Evolutionary conservation across 2,329 filamentous ascomycete genomes (phyloP).

Genomic region (Rhynchosporium graminicola): DNA sequence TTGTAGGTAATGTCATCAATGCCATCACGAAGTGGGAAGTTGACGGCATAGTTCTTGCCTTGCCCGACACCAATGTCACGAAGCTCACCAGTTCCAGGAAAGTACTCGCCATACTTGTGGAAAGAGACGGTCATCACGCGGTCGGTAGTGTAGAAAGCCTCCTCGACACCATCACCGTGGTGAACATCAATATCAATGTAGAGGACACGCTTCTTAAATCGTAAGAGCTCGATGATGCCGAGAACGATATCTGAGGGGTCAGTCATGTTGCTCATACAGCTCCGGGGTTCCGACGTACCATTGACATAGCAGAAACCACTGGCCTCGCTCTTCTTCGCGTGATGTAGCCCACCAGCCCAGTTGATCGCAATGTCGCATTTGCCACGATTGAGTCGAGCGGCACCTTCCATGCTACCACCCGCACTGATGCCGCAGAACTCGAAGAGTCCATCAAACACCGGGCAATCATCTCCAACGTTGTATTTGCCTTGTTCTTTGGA

Average conservation of each 20-base stretch:
- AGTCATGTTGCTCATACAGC: conserved; percentile 37
- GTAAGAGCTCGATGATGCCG: conserved; percentile 87
- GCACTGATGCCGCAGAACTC: conserved; percentile 95
- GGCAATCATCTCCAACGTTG: conserved; percentile 95
- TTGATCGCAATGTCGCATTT: conserved; percentile 98
- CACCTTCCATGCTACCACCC: conserved; percentile 91
- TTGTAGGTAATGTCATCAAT: conserved; percentile 90
- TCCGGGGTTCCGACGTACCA: conserved; percentile 54
- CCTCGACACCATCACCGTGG: conserved; percentile 89
- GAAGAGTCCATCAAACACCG: conserved; percentile 96
- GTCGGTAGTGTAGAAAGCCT: conserved; percentile 90
- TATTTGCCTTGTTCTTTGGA: conserved; percentile 89
- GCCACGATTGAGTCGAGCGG: conserved; percentile 82
- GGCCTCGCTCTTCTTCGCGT: conserved; percentile 95
- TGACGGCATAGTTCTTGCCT: conserved; percentile 87
- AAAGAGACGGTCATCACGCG: conserved; percentile 92
- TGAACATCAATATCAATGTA: conserved; percentile 98
- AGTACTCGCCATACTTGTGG: conserved; percentile 97
- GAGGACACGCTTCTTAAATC: conserved; percentile 89
- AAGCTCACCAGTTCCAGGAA: conserved; percentile 87
- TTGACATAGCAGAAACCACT: conserved; percentile 99
- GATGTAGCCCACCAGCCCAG: conserved; percentile 95
- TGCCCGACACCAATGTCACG: conserved; percentile 84
- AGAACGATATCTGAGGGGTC: conserved; percentile 83
- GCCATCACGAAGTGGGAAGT: conserved; percentile 88